phyloP scores from a whole-genome alignment of 176 grass and related monocot species.

The Oryza longistaminata region DNA sequence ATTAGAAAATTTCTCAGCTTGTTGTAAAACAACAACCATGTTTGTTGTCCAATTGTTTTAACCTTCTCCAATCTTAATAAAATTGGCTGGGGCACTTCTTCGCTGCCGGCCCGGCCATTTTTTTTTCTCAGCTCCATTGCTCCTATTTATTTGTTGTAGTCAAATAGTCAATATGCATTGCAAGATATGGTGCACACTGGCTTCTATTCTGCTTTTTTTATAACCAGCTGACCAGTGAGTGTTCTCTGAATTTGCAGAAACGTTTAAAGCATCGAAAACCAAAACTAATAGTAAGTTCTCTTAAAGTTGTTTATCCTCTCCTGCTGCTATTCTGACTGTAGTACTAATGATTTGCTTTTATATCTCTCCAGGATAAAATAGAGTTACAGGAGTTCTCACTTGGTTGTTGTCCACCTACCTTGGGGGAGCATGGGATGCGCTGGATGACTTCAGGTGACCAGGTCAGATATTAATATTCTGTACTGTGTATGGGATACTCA shows the following conservation, averaged over 20 bases:
- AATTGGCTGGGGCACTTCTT: no score
- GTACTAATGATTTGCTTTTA: slow-evolving; percentile 31
- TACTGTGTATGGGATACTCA: not conserved
- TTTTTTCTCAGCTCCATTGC: not conserved
- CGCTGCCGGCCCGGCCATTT: no score
- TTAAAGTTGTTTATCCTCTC: slow-evolving; percentile 22
- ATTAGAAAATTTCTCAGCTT: not conserved
- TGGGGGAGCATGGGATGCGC: slow-evolving; percentile 74
- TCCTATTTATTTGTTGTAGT: slow-evolving; percentile 6
- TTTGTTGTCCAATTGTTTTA: no score
- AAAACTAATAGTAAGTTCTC: slow-evolving; percentile 80
- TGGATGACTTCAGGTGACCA: slow-evolving; percentile 80
- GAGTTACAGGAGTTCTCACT: slow-evolving; percentile 92
- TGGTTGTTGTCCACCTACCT: slow-evolving; percentile 75
- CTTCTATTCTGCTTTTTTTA: not conserved
- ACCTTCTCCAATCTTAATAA: no score
- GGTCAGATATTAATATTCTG: slow-evolving; percentile 51
- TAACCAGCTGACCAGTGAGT: slow-evolving; percentile 26
- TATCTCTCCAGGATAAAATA: slow-evolving; percentile 77
- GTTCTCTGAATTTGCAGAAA: slow-evolving; percentile 59
- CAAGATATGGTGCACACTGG: not conserved
- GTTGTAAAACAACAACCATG: no score
- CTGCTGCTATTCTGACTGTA: slow-evolving; percentile 24
- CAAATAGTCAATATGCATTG: slow-evolving; percentile 16
- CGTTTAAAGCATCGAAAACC: slow-evolving; percentile 78